Conservation (phyloP, 2,329 filamentous ascomycete species). For the Fusarium redolens region DNA sequence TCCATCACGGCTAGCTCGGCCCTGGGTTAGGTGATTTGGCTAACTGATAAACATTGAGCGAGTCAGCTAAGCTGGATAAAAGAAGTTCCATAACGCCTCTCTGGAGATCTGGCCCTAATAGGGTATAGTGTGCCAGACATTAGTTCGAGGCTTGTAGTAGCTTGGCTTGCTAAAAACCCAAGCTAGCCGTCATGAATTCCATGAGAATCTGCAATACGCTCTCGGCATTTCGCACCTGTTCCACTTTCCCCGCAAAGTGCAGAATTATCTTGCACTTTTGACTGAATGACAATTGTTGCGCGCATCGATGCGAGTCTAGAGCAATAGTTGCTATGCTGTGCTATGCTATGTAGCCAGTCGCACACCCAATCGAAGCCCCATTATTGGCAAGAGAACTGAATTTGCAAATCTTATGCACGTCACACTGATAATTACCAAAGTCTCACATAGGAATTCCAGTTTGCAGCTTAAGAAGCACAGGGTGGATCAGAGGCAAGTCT, state of each 20-base stretch:
- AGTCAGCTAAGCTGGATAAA: neutral
- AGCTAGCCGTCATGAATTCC: neutral
- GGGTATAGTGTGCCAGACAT: neutral
- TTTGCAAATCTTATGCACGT: rapidly evolving
- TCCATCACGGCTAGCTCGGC: too few relatives aligned
- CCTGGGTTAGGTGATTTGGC: too few relatives aligned
- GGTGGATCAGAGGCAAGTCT: neutral
- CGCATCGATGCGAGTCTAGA: neutral
- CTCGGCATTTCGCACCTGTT: neutral
- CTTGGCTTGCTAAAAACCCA: neutral
- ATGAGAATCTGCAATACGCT: neutral
- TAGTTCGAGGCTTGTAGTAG: too few relatives aligned
- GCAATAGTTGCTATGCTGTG: neutral
- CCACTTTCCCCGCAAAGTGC: neutral
- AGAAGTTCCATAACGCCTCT: neutral
- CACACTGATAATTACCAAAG: neutral
- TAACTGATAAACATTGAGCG: neutral
- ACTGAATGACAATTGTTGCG: neutral
- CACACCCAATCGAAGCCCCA: rapidly evolving
- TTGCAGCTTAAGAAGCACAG: neutral
- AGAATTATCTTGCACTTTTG: neutral
- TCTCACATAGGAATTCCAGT: neutral
- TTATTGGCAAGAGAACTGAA: rapidly evolving
- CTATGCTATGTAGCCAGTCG: neutral
- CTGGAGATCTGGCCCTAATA: rapidly evolving